phyloP scores from a whole-genome alignment of 306 rosid species.

The Lathyrus sativus region DNA sequence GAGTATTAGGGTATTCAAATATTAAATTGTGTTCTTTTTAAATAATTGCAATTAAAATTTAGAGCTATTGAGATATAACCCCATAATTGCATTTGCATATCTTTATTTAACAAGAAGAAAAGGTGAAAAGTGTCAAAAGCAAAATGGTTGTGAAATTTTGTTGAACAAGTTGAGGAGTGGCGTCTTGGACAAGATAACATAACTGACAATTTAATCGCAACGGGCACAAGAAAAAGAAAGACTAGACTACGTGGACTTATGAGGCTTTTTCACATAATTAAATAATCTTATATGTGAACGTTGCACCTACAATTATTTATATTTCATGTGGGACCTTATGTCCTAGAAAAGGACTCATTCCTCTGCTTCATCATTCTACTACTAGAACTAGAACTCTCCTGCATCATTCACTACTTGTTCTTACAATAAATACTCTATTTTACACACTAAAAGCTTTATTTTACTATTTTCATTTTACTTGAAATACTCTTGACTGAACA shows the following conservation, averaged over 20 bases:
- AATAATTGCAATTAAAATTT: too few relatives aligned
- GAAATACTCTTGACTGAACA: neutral
- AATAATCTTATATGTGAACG: conserved; percentile 29
- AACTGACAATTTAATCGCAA: conserved; percentile 47
- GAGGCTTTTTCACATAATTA: conserved; percentile 14
- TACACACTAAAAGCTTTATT: neutral
- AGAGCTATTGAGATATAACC: too few relatives aligned
- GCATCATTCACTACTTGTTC: neutral
- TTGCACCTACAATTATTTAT: conserved; percentile 25
- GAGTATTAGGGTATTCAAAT: too few relatives aligned
- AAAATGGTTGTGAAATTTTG: neutral
- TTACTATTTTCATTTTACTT: neutral
- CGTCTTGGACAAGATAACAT: conserved; percentile 24
- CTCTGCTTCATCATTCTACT: neutral
- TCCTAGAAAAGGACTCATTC: conserved; percentile 30
- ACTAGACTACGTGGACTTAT: conserved; percentile 45
- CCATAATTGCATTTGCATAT: too few relatives aligned
- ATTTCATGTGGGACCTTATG: conserved; percentile 29
- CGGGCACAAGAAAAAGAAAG: conserved; percentile 40
- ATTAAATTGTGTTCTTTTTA: too few relatives aligned
- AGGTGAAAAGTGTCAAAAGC: neutral
- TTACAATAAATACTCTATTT: neutral
- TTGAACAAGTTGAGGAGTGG: conserved; percentile 19
- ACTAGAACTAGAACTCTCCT: neutral
- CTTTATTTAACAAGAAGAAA: too few relatives aligned